Evolutionary conservation across 2,329 filamentous ascomycete species (phyloP).

Genomic region (Fusarium zealandicum): DNA sequence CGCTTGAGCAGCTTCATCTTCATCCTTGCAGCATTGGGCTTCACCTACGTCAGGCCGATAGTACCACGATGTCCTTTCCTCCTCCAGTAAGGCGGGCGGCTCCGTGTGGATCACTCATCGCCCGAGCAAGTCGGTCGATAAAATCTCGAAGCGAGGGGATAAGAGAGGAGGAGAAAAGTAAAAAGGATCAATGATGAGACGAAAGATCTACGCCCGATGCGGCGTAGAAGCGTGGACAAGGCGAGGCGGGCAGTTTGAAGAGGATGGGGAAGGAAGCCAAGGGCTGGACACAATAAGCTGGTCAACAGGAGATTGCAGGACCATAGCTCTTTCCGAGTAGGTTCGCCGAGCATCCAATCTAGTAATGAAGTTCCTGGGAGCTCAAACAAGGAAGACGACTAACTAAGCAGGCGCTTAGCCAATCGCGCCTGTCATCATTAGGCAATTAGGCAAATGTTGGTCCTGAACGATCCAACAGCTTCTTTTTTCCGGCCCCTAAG

Average conservation of each 20-base stretch:
- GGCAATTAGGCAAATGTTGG: slow-evolving; percentile 6
- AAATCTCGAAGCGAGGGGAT: slow-evolving; percentile 18
- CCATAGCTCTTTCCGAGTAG: slow-evolving; percentile 12
- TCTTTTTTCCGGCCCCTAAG: neutral
- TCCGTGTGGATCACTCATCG: slow-evolving; percentile 6
- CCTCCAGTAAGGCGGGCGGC: slow-evolving; percentile 3
- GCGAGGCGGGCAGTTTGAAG: slow-evolving; percentile 11
- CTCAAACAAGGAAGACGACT: slow-evolving; percentile 10
- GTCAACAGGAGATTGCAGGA: slow-evolving; percentile 38
- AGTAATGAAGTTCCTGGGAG: neutral
- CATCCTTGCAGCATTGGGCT: slow-evolving; percentile 18
- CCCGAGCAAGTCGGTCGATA: slow-evolving; percentile 3
- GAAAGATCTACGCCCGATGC: slow-evolving; percentile 17
- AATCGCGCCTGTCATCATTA: slow-evolving; percentile 12
- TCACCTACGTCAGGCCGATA: slow-evolving; percentile 16
- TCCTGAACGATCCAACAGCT: neutral
- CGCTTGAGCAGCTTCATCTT: slow-evolving; percentile 13
- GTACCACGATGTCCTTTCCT: neutral
- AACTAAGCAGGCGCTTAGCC: slow-evolving; percentile 3
- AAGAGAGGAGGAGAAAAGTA: slow-evolving; percentile 24
- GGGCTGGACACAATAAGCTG: slow-evolving; percentile 5
- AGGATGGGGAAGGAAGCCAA: neutral
- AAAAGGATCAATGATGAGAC: slow-evolving; percentile 15
- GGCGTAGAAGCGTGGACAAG: slow-evolving; percentile 9
- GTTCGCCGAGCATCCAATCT: slow-evolving; percentile 1